Percentiles rank a stretch among this genome's conserved stretches.
These are phyloP conservation scores for Colletotrichum coccodes DNA, from an alignment of 2,329 filamentous ascomycete genomes.

Conservation along the genomic window DNA sequence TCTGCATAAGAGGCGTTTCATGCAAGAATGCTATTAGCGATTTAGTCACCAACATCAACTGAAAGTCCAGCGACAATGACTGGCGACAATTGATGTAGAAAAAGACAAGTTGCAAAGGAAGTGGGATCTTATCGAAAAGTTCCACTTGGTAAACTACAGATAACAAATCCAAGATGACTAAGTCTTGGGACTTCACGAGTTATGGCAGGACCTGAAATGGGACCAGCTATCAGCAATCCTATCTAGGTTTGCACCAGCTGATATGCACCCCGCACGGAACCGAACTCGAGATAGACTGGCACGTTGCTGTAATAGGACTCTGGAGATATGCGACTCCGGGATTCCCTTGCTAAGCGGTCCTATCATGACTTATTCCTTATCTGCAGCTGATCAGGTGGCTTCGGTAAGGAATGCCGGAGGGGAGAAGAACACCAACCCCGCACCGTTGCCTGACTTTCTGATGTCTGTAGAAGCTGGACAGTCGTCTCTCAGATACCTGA, in stretches of 20 bases:
- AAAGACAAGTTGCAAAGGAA: background rate
- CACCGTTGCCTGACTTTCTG: constrained; percentile 2
- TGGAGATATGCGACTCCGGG: constrained; percentile 6
- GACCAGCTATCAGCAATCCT: background rate
- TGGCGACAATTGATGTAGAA: too few relatives aligned
- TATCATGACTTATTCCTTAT: constrained; percentile 20
- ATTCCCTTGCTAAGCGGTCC: constrained; percentile 24
- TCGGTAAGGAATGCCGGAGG: background rate
- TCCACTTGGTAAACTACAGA: too few relatives aligned
- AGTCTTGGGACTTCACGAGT: background rate
- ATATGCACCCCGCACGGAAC: constrained; percentile 21
- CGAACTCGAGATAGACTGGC: background rate
- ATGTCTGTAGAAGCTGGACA: background rate
- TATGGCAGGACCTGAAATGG: background rate
- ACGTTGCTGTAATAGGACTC: constrained; percentile 7
- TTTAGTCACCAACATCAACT: too few relatives aligned
- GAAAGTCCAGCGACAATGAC: too few relatives aligned
- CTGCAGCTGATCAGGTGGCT: background rate
- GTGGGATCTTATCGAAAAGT: too few relatives aligned
- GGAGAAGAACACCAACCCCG: constrained; percentile 8
- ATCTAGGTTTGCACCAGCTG: background rate
- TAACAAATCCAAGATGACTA: background rate
- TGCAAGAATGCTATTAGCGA: too few relatives aligned
- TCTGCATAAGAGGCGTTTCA: too few relatives aligned
- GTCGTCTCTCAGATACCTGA: background rate